Evolutionary conservation across 805 yeast species (phyloP).

Genomic region (Yarrowia sp.): DNA sequence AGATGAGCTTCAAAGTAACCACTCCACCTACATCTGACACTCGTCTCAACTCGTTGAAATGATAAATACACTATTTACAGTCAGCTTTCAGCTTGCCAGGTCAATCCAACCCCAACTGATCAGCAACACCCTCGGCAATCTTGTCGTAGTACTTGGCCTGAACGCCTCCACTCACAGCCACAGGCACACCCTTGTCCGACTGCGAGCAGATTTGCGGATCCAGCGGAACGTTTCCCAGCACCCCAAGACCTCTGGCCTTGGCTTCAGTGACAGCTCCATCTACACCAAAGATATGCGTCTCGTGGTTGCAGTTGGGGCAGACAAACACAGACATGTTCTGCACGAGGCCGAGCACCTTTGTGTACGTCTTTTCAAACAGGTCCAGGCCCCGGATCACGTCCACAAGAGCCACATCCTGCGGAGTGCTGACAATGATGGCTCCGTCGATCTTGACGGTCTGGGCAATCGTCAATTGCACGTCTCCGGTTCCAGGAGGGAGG

Average conservation of each 20-base stretch:
- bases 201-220: constrained; percentile 56
- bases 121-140: constrained; percentile 47
- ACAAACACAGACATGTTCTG: constrained; percentile 77
- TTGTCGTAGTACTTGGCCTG: constrained; percentile 47
- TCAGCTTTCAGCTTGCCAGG: neutral
- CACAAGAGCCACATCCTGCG: constrained; percentile 78
- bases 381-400: constrained; percentile 79
- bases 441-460: constrained; percentile 77
- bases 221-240: constrained; percentile 69
- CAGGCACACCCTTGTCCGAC: constrained; percentile 66
- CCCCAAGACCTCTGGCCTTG: constrained; percentile 45
- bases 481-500: constrained; percentile 93
- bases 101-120: constrained; percentile 28
- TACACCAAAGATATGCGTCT: constrained; percentile 69
- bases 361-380: constrained; percentile 68
- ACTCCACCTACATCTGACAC: too few species aligned
- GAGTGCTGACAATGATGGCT: constrained; percentile 78
- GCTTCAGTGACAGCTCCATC: constrained; percentile 58
- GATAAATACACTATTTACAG: neutral
- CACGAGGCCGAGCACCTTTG: constrained; percentile 73
- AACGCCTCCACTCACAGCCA: constrained; percentile 46
- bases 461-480: constrained; percentile 76
- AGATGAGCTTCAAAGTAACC: too few species aligned
- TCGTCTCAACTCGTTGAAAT: too few species aligned
- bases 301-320: constrained; percentile 75